These are phyloP conservation scores for Solanum ossicruentum DNA, from an alignment of 257 asterid genomes.

Conservation along the genomic window DNA sequence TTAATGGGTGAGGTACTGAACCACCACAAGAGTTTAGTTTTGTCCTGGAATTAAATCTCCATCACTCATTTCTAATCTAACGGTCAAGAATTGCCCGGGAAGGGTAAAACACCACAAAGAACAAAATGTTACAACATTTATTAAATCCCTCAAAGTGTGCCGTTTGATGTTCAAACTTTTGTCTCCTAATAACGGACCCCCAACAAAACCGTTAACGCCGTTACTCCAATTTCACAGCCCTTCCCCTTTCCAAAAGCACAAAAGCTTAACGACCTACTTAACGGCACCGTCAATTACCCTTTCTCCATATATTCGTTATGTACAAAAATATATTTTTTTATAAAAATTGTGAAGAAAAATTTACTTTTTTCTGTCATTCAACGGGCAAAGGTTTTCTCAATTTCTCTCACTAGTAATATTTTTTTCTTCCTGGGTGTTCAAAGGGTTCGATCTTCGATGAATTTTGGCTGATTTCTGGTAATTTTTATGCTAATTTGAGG, in stretches of 20 bases:
- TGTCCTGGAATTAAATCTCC: neutral
- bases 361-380: slow-evolving; percentile 36
- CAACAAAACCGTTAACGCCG: slow-evolving; percentile 35
- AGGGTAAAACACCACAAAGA: neutral
- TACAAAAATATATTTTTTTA: slow-evolving; percentile 23
- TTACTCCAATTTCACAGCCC: neutral
- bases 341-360: slow-evolving; percentile 10
- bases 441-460: neutral
- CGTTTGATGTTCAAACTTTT: slow-evolving; percentile 93
- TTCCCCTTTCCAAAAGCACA: neutral
- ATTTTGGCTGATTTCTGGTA: slow-evolving; percentile 24
- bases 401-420: slow-evolving; percentile 26
- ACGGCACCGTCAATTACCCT: slow-evolving; percentile 61
- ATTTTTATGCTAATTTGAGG: neutral
- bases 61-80: slow-evolving; percentile 1
- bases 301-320: slow-evolving; percentile 71
- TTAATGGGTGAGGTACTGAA: no score
- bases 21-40: no score
- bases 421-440: slow-evolving; percentile 11
- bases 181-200: slow-evolving; percentile 50
- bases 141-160: slow-evolving; percentile 21
- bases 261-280: slow-evolving; percentile 14
- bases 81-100: neutral
- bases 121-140: neutral
- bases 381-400: slow-evolving; percentile 54